Conservation (phyloP, 148 eudicot species). For the Rhododendron henanense region DNA sequence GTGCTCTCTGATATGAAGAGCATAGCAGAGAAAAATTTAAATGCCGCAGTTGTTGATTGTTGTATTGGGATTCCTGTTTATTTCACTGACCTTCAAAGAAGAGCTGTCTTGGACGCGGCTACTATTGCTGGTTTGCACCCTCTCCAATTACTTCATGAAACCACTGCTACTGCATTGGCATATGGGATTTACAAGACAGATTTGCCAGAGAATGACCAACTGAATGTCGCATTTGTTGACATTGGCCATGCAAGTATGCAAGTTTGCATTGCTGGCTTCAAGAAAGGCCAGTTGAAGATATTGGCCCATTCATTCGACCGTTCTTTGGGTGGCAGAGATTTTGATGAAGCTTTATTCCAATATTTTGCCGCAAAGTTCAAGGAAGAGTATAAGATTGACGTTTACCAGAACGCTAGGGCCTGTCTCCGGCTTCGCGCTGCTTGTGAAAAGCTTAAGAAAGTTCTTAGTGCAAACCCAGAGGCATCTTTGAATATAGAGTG, state of each 20-base stretch:
- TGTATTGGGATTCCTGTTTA: conserved; percentile 91
- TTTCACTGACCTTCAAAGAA: conserved; percentile 90
- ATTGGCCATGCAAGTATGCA: conserved; percentile 90
- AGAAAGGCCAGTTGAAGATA: conserved; percentile 80
- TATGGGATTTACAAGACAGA: conserved; percentile 94
- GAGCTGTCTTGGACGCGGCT: conserved; percentile 88
- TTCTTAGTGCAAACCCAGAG: conserved; percentile 92
- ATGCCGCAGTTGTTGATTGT: conserved; percentile 87
- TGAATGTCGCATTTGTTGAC: conserved; percentile 84
- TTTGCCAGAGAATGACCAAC: conserved; percentile 75
- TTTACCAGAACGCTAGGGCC: conserved; percentile 85
- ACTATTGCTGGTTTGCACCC: conserved; percentile 81
- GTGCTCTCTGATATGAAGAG: conserved; percentile 74
- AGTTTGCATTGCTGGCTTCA: conserved; percentile 85
- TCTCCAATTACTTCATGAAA: conserved; percentile 72
- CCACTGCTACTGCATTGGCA: conserved; percentile 90
- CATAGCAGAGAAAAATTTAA: conserved; percentile 85
- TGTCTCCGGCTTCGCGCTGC: conserved; percentile 81
- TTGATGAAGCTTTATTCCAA: conserved; percentile 83
- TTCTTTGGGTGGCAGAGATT: conserved; percentile 64
- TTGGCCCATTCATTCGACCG: conserved; percentile 88
- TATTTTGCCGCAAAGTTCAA: conserved; percentile 82
- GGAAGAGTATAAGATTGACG: conserved; percentile 80
- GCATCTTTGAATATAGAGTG: conserved; percentile 95
- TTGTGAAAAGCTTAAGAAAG: conserved; percentile 85